Evolutionary conservation across 305 asterid genomes (phyloP), one percentile per base, ranked within the genome.

Genomic region (Fraxinus paxiana): DNA sequence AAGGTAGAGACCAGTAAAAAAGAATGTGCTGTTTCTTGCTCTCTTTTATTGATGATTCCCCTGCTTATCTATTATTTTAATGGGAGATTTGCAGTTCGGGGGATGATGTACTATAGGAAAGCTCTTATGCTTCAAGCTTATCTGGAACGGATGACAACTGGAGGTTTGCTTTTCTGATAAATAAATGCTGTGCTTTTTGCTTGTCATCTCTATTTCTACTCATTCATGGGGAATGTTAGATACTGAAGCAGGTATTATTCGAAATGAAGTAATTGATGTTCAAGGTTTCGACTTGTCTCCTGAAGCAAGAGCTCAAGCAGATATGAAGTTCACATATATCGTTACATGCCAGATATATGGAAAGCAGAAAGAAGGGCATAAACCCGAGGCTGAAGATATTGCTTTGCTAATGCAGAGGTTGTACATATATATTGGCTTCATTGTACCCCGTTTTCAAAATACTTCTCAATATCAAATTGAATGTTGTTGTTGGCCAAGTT

Each of bases 331-430:
- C 89, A 94, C 99, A 26, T 95, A 95, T 88, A 98, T 95, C 78
- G 95, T 95, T 81, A 94, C 99, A 15, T 95, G 99, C 84, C 99
- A 95, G 92, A 95, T 95, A 87, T 95, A 95, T 82, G 99, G 99
- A 85, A 94, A 91, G 85, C 99, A 95, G 89, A 95, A 94, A 84
- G 99, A 95, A 89, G 97, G 92, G 43, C 97, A 91, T 78, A 95
- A 92, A 83, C 98, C 99, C 46, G 95, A 94, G 90, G 99, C 99
- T 87, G 97, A 97, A 82, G 96, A 95, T 90, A 90, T 95, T 87
- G 98, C 98, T 75, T 82, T 92, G 81, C 86, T 95, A 88, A 93
- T 95, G 98, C 98, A 91, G 86, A 93, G 97, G 99, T 96, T 87
- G 77, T 80, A 35, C 59, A 33, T 30, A 67, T 34, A 69, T 69